Evolutionary conservation across 1,284 basidiomycete species (phyloP).

Genomic region (Lentinus polychrous): DNA sequence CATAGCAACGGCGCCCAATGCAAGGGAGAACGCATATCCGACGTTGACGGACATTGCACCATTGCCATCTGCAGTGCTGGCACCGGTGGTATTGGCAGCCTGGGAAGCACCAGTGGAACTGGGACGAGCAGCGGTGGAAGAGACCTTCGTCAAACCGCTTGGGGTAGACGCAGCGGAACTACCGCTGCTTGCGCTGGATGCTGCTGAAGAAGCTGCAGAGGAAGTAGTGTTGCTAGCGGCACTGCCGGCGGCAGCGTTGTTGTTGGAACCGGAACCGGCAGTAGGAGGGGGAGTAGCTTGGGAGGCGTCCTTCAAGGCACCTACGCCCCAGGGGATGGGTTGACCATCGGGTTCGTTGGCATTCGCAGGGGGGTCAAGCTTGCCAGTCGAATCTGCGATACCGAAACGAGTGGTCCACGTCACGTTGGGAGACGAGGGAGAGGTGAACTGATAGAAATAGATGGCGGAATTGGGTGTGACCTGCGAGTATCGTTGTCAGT

Average conservation of each 20-base stretch:
- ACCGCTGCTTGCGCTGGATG: constrained; percentile 2
- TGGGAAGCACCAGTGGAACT: background rate
- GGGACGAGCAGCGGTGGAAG: constrained; percentile 1
- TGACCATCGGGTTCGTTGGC: constrained; percentile 45
- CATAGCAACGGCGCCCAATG: background rate
- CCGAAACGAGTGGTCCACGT: constrained; percentile 81
- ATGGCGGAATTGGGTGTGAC: constrained; percentile 66
- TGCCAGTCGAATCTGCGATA: constrained; percentile 52
- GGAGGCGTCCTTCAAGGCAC: constrained; percentile 43
- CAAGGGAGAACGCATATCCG: background rate
- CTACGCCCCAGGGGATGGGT: constrained; percentile 65
- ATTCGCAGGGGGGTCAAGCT: constrained; percentile 44
- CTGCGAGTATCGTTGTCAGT: constrained; percentile 21
- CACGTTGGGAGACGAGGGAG: constrained; percentile 32
- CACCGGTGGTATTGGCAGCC: constrained; percentile 4
- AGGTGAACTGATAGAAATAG: constrained; percentile 76
- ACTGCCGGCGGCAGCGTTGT: background rate
- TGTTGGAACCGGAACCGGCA: constrained; percentile 8
- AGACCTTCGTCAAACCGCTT: background rate
- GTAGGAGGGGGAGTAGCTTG: constrained; percentile 23
- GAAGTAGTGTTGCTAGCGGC: constrained; percentile 4
- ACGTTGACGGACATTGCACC: constrained; percentile 5
- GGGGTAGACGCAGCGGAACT: constrained; percentile 1
- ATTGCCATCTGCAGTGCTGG: constrained; percentile 5
- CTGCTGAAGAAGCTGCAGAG: background rate